A percentile compares a stretch with the other conserved stretches of the same genome.
These are phyloP conservation scores for Posidonia australis DNA, from an alignment of 106 monocot species.

Conservation along the genomic window DNA sequence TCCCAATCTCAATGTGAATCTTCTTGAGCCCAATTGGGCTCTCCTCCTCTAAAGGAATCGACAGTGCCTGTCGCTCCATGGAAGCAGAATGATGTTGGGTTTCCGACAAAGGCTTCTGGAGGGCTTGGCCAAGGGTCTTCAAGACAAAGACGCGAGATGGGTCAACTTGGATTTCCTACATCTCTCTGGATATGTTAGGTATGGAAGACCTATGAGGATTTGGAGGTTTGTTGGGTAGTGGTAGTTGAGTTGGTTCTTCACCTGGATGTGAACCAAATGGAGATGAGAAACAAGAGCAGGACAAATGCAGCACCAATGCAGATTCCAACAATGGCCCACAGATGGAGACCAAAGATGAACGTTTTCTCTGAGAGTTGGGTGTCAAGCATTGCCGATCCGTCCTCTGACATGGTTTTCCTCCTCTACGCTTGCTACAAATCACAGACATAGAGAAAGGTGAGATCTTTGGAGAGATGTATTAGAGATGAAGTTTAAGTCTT, in stretches of 20 bases:
- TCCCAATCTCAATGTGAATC: slow-evolving; percentile 33
- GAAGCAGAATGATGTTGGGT: background rate
- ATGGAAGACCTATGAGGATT: slow-evolving; percentile 2
- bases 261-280: slow-evolving; percentile 29
- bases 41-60: slow-evolving; percentile 15
- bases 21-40: slow-evolving; percentile 15
- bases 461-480: background rate
- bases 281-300: slow-evolving; percentile 40
- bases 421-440: background rate
- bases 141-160: background rate
- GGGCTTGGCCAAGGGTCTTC: slow-evolving; percentile 3
- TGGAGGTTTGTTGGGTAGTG: background rate
- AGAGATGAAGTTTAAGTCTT: background rate
- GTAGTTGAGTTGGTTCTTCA: slow-evolving; percentile 3
- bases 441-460: background rate
- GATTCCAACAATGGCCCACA: slow-evolving; percentile 42
- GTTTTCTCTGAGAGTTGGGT: slow-evolving; percentile 43
- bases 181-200: slow-evolving; percentile 26
- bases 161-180: slow-evolving; percentile 33
- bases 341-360: slow-evolving; percentile 39
- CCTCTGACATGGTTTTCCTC: background rate
- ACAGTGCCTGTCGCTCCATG: slow-evolving; percentile 22
- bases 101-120: slow-evolving; percentile 12
- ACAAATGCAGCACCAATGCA: slow-evolving; percentile 41
- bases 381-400: slow-evolving; percentile 17